Percentiles rank a stretch among this genome's conserved stretches.
Conservation (phyloP, 306 rosid species). For the Vicia villosa region DNA sequence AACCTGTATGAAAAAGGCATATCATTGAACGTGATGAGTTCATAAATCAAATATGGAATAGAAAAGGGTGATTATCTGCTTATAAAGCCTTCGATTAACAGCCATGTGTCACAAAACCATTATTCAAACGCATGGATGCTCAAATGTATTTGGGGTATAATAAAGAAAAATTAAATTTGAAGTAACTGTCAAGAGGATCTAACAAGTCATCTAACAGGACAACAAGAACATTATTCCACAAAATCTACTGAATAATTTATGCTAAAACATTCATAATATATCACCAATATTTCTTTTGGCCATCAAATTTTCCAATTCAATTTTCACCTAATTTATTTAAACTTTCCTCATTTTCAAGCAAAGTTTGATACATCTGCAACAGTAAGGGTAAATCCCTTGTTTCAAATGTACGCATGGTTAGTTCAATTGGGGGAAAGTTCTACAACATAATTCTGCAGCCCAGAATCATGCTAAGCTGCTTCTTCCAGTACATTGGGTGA, state of each 20-base stretch:
- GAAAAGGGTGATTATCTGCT: neutral
- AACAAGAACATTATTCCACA: too few species aligned
- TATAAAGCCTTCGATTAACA: neutral
- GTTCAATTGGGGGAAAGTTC: conserved; percentile 2
- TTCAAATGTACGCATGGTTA: conserved; percentile 7
- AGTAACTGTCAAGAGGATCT: conserved; percentile 19
- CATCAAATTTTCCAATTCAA: conserved; percentile 9
- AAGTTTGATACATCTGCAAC: conserved; percentile 7
- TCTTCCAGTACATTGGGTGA: conserved; percentile 16
- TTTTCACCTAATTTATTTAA: conserved; percentile 11
- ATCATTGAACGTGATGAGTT: conserved; percentile 18
- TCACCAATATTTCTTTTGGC: too few species aligned
- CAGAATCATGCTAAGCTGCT: conserved; percentile 21
- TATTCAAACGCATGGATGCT: conserved; percentile 17
- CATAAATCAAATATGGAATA: neutral
- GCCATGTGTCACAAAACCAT: neutral
- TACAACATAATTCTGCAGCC: neutral
- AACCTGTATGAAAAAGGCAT: conserved; percentile 54
- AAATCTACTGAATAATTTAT: too few species aligned
- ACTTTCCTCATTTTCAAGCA: conserved; percentile 6
- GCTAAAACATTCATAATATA: too few species aligned
- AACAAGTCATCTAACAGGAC: too few species aligned
- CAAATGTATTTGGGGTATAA: conserved; percentile 11
- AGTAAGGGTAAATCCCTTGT: conserved; percentile 7
- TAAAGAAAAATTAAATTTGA: neutral